Evolutionary conservation across 2,329 filamentous ascomycete genomes (phyloP), one percentile per base, ranked within the genome.

Genomic region (Colletotrichum echinochloae): DNA sequence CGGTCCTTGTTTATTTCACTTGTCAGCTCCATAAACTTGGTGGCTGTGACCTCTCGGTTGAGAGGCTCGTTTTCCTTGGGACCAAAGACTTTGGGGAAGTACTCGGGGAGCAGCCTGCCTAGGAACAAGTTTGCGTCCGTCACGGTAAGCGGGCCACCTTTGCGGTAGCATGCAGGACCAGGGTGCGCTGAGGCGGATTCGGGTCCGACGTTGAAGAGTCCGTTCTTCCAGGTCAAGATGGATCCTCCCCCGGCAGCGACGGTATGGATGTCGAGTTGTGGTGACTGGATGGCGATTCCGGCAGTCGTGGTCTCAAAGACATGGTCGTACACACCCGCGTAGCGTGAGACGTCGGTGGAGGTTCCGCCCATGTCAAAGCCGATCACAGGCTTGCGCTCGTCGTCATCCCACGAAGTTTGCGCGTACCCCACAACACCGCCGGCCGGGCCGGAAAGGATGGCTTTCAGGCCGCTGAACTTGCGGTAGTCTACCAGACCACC

Each of bases 181-280:
- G 91, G 91, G 75, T 92, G 89, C 7, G 91, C 91, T 41, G 88
- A 87, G 1, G 91, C 90, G 33, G 89, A 92, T 75, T 93, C 91
- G 1, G 92, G 92, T 0, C 92, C 92, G 7, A 94, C 91, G 1
- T 90, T 88, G 73, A 94, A 93, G 2, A 94, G 82, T 0, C 91
- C 91, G 70, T 93, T 93, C 69, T 87, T 88, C 85, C 89, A 94
- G 75, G 90, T 91, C 0, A 94, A 82, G 20, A 89, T 84, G 1
- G 89, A 91, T n/a, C 91, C 91, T 71, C 92, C 92, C 23, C 92
- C 92, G 8, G 92, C 91, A 30, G 92, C 92, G 5, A 94, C 92
- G 1, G 93, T 95, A 77, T 94, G 93, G 77, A 95, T 94, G 74
- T 95, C 92, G 1, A 95, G 86, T 76, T 95, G 92, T 0, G 93